Base-by-base conservation (phyloP, 1,139 yeast species). In the Debaryomycetaceae sp. region DNA sequence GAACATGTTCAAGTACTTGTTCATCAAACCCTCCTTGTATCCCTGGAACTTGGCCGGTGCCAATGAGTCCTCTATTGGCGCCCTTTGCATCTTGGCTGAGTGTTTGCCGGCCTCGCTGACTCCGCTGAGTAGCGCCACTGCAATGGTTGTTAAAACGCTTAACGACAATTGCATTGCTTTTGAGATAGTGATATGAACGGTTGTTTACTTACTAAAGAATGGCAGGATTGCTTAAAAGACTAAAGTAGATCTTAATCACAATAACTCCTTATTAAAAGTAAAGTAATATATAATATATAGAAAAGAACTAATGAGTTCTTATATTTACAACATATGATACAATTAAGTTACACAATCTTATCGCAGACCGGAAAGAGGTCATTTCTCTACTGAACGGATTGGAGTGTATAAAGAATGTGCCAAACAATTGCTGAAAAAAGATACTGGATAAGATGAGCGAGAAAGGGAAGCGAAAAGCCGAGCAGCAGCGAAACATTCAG, bases 1-100 rank as follows among this genome's bases (percentile, higher is more conserved):
- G 65, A 71, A 84, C 39, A 73, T 58, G 41, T 74, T 69, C 50
- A 83, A 59, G 63, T 88, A 89, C 68, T 87, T 88, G 57, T 78
- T 72, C 47, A 87, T 85, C 58, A 88, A 74, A n/a, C 84, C 77
- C 34, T 71, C 65, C 44, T 87, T 73, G 58, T 87, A 88, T 44
- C 83, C 80, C 35, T 68, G 67, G 59, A 83, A 85, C 29, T 73
- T 67, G 40, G 72, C 67, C 36, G 81, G 87, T 47, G 77, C 73
- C 52, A 81, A 73, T 33, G 80, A 75, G 41, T 82, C 88, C 24
- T 78, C 80, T 36, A 73, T 56, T 5, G 91, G 76, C 37, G 79
- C 73, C 65, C 83, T 86, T 53, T 76, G 72, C 55, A 87, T 74
- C 52, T 78, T 76, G 32, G 87, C 81, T 29, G 73, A 65, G 59